These are phyloP conservation scores for Evernia prunastri DNA, from an alignment of 495 filamentous ascomycete genomes.

Conservation along the genomic window DNA sequence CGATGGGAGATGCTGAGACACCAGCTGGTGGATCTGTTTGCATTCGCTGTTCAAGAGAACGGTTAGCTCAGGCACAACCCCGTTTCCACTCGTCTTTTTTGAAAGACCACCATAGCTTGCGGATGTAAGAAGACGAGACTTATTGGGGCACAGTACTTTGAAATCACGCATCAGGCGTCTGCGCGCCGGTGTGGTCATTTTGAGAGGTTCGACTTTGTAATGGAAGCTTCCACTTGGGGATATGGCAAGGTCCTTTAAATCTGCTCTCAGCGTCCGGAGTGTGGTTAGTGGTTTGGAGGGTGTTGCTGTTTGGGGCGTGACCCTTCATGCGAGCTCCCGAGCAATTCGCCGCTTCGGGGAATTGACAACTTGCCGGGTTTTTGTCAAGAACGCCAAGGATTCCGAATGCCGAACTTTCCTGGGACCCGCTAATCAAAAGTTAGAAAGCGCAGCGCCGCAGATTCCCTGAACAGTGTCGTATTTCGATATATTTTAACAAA, in stretches of 20 bases:
- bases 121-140: slow-evolving; percentile 1
- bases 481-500: too few relatives aligned
- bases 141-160: slow-evolving; percentile 58
- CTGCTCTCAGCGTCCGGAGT: too few relatives aligned
- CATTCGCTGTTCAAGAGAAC: slow-evolving; percentile 65
- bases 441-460: too few relatives aligned
- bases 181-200: slow-evolving; percentile 89
- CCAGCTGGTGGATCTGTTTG: slow-evolving; percentile 97
- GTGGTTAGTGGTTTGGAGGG: too few relatives aligned
- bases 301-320: slow-evolving; percentile 5
- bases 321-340: neutral
- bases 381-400: neutral
- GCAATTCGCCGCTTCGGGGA: slow-evolving; percentile 6
- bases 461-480: too few relatives aligned
- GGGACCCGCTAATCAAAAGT: too few relatives aligned
- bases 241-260: too few relatives aligned
- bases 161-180: slow-evolving; percentile 97
- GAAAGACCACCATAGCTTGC: neutral
- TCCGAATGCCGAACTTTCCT: neutral
- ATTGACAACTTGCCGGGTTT: neutral
- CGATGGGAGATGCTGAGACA: slow-evolving; percentile 91
- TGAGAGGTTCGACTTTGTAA: neutral
- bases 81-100: neutral
- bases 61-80: slow-evolving; percentile 11
- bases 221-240: neutral